phyloP scores from a whole-genome alignment of 176 grass and related monocot species.

The Oryza meridionalis region DNA sequence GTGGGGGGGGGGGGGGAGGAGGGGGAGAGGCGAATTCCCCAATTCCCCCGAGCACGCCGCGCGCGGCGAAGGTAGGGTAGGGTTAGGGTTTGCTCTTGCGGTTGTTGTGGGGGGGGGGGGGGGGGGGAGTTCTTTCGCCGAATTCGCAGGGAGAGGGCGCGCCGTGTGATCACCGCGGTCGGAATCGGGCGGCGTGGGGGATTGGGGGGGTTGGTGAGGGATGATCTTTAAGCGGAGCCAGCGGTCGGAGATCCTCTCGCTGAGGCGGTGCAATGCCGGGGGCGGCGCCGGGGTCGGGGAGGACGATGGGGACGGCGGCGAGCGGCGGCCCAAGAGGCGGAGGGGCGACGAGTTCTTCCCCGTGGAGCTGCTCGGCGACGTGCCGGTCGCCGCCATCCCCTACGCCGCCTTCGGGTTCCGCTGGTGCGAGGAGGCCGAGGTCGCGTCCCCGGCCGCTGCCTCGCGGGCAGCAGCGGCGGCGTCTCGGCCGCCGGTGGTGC shows the following conservation, averaged over 20 bases:
- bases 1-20: background rate
- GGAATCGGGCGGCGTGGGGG: constrained; percentile 3
- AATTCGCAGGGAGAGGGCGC: constrained; percentile 3
- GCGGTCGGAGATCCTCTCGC: constrained; percentile 68
- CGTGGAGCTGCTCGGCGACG: constrained; percentile 82
- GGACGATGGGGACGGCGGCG: constrained; percentile 39
- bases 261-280: constrained; percentile 88
- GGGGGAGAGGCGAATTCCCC: constrained; percentile 21
- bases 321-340: constrained; percentile 60
- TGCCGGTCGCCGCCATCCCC: constrained; percentile 59
- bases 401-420: constrained; percentile 63
- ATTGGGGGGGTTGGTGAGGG: constrained; percentile 47
- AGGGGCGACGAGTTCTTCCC: constrained; percentile 72
- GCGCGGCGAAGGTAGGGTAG: constrained; percentile 13
- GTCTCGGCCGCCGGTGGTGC: constrained; percentile 65
- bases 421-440: constrained; percentile 39
- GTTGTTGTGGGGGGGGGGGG: too few species aligned
- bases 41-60: constrained; percentile 10
- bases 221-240: constrained; percentile 97
- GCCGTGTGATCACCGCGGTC: constrained; percentile 36
- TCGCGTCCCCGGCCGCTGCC: constrained; percentile 33
- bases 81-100: constrained; percentile 49
- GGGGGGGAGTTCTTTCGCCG: background rate
- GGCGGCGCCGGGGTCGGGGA: constrained; percentile 33
- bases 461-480: constrained; percentile 30